Evolutionary conservation across 2,329 filamentous ascomycete genomes (phyloP).

Genomic region (Neofusicoccum sp.): DNA sequence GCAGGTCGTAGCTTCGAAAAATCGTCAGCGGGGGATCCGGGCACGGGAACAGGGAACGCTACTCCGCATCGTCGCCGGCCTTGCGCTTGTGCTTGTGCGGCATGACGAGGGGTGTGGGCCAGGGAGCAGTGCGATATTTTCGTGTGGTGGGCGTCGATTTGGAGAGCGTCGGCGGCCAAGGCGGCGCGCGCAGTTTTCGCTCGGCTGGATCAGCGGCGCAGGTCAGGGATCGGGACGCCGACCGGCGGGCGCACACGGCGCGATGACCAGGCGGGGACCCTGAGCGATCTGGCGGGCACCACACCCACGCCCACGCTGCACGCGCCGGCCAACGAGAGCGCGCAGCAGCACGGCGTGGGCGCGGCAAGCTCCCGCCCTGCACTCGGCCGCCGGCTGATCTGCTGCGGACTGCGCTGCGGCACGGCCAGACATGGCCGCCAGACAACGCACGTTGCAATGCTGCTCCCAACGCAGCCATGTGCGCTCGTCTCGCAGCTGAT

Average conservation of each 20-base stretch:
- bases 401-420: neutral
- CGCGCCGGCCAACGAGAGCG: neutral
- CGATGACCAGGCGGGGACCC: neutral
- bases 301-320: neutral
- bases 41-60: slow-evolving; percentile 40
- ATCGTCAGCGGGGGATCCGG: slow-evolving; percentile 29
- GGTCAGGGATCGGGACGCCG: neutral
- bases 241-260: neutral
- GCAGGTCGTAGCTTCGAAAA: slow-evolving; percentile 56
- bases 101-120: slow-evolving; percentile 52
- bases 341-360: neutral
- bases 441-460: slow-evolving; percentile 5
- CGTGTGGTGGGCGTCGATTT: neutral
- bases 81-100: slow-evolving; percentile 80
- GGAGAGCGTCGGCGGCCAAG: slow-evolving; percentile 2
- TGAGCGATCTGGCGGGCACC: slow-evolving; percentile 1
- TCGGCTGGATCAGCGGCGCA: neutral
- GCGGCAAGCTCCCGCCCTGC: neutral
- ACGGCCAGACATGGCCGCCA: slow-evolving; percentile 5
- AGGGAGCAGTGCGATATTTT: neutral
- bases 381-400: neutral
- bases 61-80: slow-evolving; percentile 57
- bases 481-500: neutral
- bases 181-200: slow-evolving; percentile 17
- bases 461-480: neutral